Evolutionary conservation across 805 yeast species (phyloP), one percentile per base, ranked within the genome.

Genomic region (Tetrapisispora iriomotensis): DNA sequence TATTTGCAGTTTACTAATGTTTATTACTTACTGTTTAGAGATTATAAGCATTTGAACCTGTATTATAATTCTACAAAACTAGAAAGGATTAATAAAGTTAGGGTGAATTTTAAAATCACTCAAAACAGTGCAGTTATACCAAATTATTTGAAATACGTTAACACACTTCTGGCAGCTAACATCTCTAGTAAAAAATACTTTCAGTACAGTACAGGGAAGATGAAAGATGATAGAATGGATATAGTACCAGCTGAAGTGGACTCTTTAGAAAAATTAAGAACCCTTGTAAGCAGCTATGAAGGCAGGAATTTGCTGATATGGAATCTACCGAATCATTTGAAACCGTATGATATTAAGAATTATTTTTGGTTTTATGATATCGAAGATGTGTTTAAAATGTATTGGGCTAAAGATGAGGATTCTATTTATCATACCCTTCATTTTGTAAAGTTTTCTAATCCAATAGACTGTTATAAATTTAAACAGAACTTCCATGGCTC

Each of bases 401-500:
- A 45, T 39, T 47, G 52, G 56, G 24, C 14, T 13, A 33, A 33
- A 13, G 50, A 56, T 29, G 47, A 48, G 13, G 37, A 42, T 7
- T 36, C 38, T 1, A 45, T 48, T 12, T 47, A 50, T 6, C 40
- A 40, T 7, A 46, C 52, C 8, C 44, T 59, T n/a, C 45, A 47
- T 25, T 58, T 39, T 34, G 35, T 59, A 27, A 49, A 54, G 17
- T 80, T 80, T 47, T 62, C 62, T 13, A 64, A 68, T 44, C 42
- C 47, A 2, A 43, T 51, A 2, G 74, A 73, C 41, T 78, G 84
- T 2, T 45, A 43, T 15, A 56, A 75, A 30, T 79, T 79, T 51
- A 71, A 70, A 4, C 54, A 72, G 12, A 68, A 70, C 44, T 68
- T 64, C 48, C 75, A 80, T 51, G 81, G 82, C 2, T 40, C 47